Conservation (phyloP, 352 stramenopile genomes). For the Phytophthora megakarya region DNA sequence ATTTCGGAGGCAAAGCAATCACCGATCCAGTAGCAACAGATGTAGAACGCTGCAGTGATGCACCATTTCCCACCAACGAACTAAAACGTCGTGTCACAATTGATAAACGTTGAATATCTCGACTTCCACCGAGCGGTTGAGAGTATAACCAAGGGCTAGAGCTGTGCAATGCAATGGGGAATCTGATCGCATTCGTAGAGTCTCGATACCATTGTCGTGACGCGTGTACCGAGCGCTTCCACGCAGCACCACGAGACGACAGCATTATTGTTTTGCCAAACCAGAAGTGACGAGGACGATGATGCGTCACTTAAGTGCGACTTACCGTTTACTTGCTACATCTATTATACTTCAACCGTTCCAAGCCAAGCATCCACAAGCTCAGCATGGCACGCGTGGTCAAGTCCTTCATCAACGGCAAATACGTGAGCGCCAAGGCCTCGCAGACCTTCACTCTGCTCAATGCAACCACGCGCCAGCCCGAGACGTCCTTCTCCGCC, state of each 20-base stretch:
- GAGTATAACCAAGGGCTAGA: constrained; percentile 3
- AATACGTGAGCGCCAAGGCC: constrained; percentile 40
- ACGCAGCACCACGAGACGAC: neutral
- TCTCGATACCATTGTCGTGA: neutral
- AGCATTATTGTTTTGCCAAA: constrained; percentile 16
- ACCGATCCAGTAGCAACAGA: constrained; percentile 29
- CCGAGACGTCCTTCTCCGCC: constrained; percentile 61
- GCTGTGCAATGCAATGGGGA: constrained; percentile 2
- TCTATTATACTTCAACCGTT: too few species aligned
- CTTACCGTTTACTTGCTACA: neutral
- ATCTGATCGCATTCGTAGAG: neutral
- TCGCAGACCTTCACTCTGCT: constrained; percentile 53
- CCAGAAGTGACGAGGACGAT: neutral
- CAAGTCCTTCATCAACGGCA: constrained; percentile 80
- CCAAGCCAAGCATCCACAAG: neutral
- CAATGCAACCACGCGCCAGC: constrained; percentile 52
- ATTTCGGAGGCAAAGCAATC: constrained; percentile 44
- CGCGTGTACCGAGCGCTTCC: constrained; percentile 1
- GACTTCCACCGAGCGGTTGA: neutral
- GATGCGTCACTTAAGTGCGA: neutral
- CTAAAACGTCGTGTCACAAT: constrained; percentile 9
- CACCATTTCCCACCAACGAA: constrained; percentile 21
- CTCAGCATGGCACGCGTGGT: constrained; percentile 36
- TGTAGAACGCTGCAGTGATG: neutral
- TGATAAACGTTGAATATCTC: constrained; percentile 12